Base-by-base conservation (phyloP, 805 yeast species). In the Saturnispora diversa region DNA sequence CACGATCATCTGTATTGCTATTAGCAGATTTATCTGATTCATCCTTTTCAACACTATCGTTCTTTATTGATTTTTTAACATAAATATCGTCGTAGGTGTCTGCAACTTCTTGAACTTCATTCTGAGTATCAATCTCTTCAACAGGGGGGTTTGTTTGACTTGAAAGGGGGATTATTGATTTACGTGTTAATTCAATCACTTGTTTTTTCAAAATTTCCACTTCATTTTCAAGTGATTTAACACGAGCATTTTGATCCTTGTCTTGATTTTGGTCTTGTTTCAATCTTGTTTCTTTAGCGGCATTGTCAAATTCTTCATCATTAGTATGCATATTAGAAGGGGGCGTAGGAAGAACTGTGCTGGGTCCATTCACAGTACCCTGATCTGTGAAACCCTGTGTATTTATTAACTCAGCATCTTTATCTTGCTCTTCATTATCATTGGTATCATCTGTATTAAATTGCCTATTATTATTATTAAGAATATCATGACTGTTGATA, bases 41-140 rank as follows among this genome's bases (percentile, higher is more conserved):
- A 34, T 43, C 23, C 42, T 25, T 33, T 15, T 33, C 31, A 20
- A 21, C 34, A 17, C 30, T 21, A 34, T 32, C 37, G 17, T 38
- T 22, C 4, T 3, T 19, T 45, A 15, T 50, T 50, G 9, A 47
- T 59, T 5, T 43, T 50, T 16, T 56, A 56, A 10, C 40, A 51
- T 13, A 52, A 43, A n/a, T 48, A 53, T 15, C 29, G 22, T 25
- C 37, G 15, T 22, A 19, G 9, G 28, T 34, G 15, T 34, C 37
- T 34, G 37, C 28, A 16, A 34, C 21, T 16, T 25, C 27, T 8
- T 19, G 16, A 8, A 23, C 16, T 22, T 13, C 39, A 10, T 12
- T 17, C 11, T 20, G 13, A 6, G 15, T 22, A n/a, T 17, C 34
- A 19, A 11, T 20, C n/a, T n/a, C n/a, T n/a, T n/a, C n/a, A n/a